Base-by-base conservation (phyloP, 2,329 filamentous ascomycete genomes). In the Penicillium sclerotiorum region DNA sequence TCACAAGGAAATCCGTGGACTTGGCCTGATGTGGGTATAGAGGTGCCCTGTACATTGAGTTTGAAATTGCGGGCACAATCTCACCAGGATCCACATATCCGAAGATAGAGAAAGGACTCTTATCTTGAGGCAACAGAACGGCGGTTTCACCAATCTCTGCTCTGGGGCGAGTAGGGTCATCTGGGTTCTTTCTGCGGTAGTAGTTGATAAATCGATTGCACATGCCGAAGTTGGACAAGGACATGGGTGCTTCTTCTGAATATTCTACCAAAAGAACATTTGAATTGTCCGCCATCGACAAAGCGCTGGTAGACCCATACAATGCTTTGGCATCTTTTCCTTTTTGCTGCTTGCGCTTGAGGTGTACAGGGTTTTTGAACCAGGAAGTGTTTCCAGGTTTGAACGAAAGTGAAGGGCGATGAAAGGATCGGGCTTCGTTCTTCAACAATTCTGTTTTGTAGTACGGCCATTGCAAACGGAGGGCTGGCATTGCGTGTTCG, bases 141-240 rank as follows among this genome's bases (percentile, higher is more conserved):
- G 88, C 87, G 2, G 89, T 89, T 73, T 99, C 94, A 50, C 94
- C 94, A 54, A 99, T 82, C 4, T 95, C 90, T 52, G 80, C 71
- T 75, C 91, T 95, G 1, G 90, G 88, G 1, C 89, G 81, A 45
- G 83, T 80, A 41, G 85, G 83, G 53, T 94, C 89, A 38, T 95
- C 89, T 27, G 74, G 83, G 66, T 90, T 88, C 63, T 90, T 90
- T 51, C 92, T 85, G 32, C 90, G 88, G 68, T 96, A 96, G 72
- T 97, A 99, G 71, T 99, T 97, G 77, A 97, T 90, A 50, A 99
- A 82, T 45, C 91, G 88, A 69, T 88, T 95, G 45, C 92, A 92
- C 94, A 99, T 99, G 58, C 93, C 94, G 64, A 96, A 96, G 66
- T 95, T 96, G 36, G 93, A 96, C 54, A 99, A 77, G 52, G 95